Base-by-base conservation (phyloP, 2,329 filamentous ascomycete genomes). In the Ophiocordyceps camponoti-floridani region DNA sequence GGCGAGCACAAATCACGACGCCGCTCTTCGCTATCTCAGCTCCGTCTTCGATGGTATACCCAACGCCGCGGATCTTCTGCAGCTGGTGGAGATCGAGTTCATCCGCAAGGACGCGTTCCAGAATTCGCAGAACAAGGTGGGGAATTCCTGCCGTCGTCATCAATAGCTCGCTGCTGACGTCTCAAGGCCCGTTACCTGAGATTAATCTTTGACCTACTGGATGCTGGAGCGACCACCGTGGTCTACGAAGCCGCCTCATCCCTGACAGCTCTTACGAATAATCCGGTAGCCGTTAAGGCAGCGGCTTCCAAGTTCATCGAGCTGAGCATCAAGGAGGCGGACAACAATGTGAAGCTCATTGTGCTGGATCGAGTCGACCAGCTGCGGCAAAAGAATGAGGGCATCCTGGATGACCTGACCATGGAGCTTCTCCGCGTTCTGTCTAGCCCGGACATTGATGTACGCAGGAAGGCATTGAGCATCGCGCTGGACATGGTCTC, bases 321-420 rank as follows among this genome's bases (percentile, higher is more conserved):
- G 62, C 72, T 98, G 9, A 87, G 84, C 59, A 95, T 98, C 60
- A 94, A 94, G 66, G 91, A 96, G 64, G 82, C 91, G 1, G 91
- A 98, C 62, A 98, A 98, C 70, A 98, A 98, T 58, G 91, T 98
- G 51, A 98, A 98, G 68, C 79, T 98, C 41, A 98, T 98, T 53
- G 91, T 98, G 18, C 72, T 98, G 40, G 91, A 96, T 57, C 82
- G 89, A 41, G 91, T 98, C 35, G 83, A 94, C 55, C 81, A 89
- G 55, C 64, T 95, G 49, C 76, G 88, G 53, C 79, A 82, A 59
- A 85, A 85, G 63, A 93, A 94, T 53, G 84, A 91, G 58, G 88
- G 88, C 44, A 79, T 96, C 18, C 65, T 98, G 47, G 88, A 96
- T 57, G 91, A 98, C 56, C 66, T 96, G 43, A 86, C 84, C 4